Percentiles rank a stretch among this genome's conserved stretches.
phyloP scores from a whole-genome alignment of 164 flowering plant genomes.

The Magnolia changhungtana region DNA sequence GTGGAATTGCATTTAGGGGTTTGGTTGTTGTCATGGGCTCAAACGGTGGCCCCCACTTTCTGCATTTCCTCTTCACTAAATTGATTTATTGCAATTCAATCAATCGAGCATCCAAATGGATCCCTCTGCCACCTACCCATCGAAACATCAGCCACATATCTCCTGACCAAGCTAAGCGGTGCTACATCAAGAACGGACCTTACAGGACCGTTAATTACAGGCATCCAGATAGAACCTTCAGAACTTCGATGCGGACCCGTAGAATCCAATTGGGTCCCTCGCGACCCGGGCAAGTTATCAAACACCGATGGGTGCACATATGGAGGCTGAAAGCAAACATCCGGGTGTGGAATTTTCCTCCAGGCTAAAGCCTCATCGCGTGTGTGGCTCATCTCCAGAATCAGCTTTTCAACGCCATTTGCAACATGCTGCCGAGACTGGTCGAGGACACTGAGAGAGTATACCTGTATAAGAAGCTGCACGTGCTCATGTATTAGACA shows the following conservation, averaged over 20 bases:
- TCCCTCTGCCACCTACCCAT: conserved; percentile 38
- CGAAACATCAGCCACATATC: conserved; percentile 62
- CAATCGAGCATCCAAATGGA: background rate
- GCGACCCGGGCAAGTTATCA: conserved; percentile 22
- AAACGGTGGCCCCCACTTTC: background rate
- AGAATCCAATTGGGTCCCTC: conserved; percentile 16
- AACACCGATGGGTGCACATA: conserved; percentile 50
- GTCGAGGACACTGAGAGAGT: conserved; percentile 72
- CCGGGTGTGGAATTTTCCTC: conserved; percentile 56
- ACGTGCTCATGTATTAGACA: conserved; percentile 86
- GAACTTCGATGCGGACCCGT: conserved; percentile 9
- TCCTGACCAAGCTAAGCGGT: conserved; percentile 63
- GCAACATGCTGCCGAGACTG: conserved; percentile 63
- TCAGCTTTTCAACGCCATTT: conserved; percentile 48
- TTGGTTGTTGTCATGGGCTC: too few species aligned
- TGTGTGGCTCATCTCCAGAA: conserved; percentile 54
- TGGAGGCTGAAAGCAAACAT: conserved; percentile 49
- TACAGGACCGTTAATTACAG: conserved; percentile 47
- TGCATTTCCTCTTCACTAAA: background rate
- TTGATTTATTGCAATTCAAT: background rate
- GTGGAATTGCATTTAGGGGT: too few species aligned
- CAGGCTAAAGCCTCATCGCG: conserved; percentile 51
- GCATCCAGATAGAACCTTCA: conserved; percentile 49
- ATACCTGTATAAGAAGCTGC: conserved; percentile 88
- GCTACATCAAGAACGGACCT: conserved; percentile 76